Evolutionary conservation across 2,329 filamentous ascomycete species (phyloP), one percentile per base, ranked within the genome.

Genomic region (Aspergillus hiratsukae): DNA sequence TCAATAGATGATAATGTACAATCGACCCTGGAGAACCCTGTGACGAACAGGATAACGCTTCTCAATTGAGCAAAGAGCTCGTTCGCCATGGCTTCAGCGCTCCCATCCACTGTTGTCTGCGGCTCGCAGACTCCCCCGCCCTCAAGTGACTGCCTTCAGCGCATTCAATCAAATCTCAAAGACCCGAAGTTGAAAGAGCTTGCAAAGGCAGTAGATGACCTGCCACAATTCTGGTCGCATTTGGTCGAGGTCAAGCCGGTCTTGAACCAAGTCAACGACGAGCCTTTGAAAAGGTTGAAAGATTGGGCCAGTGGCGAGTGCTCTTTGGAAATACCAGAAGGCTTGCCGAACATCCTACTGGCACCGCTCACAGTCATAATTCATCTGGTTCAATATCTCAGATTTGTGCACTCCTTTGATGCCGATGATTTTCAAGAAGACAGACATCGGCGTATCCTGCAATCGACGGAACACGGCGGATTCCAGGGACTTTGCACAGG

Each of bases 401-500:
- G 17, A 5, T 53, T 40, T 10, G 4, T 41, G 28, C 29, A 49
- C 4, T 10, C 25, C 40, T 23, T 53, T 1, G 23, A 31, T n/a
- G 5, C 21, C 9, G 27, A 4, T 3, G 52, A 53, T 41, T 28
- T 14, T 17, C 43, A 53, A 27, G 11, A 37, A 37, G 31, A 37
- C 3, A 21, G 17, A 28, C 21, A 53, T 53, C 43, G 23, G 19
- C 7, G 52, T 17, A 37, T 37, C 7, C 14, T 37, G 31, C 31
- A 37, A 3, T 37, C 31, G 14, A 17, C 14, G 5, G 6, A 14
- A 7, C 17, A 17, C 49, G 28, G 28, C 11, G 35, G 28, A 21
- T 53, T 53, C 52, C 52, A 48, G 19, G 52, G 52, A 21, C 45
- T 53, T 8, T 53, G 52, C 28, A 53, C 48, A 6, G 52, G 52